Evolutionary conservation across 768 basidiomycete genomes (phyloP).

Genomic region (Calocera cornea): DNA sequence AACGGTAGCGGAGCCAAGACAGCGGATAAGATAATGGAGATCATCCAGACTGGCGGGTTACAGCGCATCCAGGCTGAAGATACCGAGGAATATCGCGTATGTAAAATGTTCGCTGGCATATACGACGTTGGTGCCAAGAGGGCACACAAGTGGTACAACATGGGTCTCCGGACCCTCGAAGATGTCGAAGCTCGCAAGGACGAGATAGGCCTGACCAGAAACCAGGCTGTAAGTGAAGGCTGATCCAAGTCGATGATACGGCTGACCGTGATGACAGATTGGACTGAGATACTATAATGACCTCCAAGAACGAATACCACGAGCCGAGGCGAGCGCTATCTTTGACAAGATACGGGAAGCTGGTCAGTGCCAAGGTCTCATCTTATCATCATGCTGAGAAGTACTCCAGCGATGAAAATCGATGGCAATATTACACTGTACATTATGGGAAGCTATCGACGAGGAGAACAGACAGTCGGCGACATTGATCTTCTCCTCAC

Average conservation of each 20-base stretch:
- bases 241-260: not conserved
- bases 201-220: constrained; percentile 45
- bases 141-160: constrained; percentile 59
- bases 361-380: constrained; percentile 31
- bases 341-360: constrained; percentile 58
- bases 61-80: constrained; percentile 52
- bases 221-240: constrained; percentile 36
- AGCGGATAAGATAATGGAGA: constrained; percentile 73
- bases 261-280: constrained; percentile 24
- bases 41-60: constrained; percentile 58
- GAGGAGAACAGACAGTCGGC: constrained; percentile 54
- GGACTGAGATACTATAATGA: constrained; percentile 63
- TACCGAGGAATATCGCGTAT: constrained; percentile 46
- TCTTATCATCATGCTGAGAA: constrained; percentile 2
- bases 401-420: constrained; percentile 45
- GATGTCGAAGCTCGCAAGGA: constrained; percentile 50
- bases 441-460: constrained; percentile 84
- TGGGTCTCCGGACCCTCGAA: constrained; percentile 64
- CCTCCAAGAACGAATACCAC: constrained; percentile 73
- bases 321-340: constrained; percentile 60
- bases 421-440: constrained; percentile 62
- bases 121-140: constrained; percentile 68
- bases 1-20: constrained; percentile 61
- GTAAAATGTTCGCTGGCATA: constrained; percentile 56
- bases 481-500: constrained; percentile 88